These are phyloP conservation scores for Farysia itapuensis DNA, from an alignment of 1,284 basidiomycete genomes.

Conservation along the genomic window DNA sequence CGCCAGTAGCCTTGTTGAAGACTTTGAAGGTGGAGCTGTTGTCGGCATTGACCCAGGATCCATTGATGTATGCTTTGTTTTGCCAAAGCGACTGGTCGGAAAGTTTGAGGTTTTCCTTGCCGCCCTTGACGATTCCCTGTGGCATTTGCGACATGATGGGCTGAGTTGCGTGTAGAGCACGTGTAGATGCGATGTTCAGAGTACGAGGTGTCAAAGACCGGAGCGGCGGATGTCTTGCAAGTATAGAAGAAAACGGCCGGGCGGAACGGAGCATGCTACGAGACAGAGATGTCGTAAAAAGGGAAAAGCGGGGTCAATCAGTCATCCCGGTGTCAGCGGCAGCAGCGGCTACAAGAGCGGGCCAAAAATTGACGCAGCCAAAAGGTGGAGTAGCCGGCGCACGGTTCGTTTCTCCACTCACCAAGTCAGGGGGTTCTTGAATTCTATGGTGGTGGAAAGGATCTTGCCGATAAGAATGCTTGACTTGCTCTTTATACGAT, in stretches of 20 bases:
- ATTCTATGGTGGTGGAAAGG: no score
- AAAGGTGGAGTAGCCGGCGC: no score
- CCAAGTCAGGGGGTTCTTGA: no score
- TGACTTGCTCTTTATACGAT: no score
- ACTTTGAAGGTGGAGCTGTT: slow-evolving; percentile 47
- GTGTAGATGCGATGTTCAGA: not conserved
- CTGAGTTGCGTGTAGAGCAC: slow-evolving; percentile 8
- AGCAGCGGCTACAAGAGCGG: no score
- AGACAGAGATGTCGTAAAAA: not conserved
- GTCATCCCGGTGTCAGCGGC: no score
- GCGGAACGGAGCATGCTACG: slow-evolving; percentile 1
- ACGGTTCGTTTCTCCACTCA: no score
- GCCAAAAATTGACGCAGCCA: no score
- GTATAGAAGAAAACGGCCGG: not conserved
- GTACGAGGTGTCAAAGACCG: not conserved
- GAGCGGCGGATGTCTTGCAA: not conserved
- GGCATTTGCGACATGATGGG: slow-evolving; percentile 55
- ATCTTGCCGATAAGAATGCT: no score
- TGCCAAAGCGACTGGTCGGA: slow-evolving; percentile 42
- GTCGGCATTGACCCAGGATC: slow-evolving; percentile 46
- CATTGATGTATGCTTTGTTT: slow-evolving; percentile 51
- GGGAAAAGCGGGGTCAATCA: no score
- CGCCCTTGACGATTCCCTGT: slow-evolving; percentile 51
- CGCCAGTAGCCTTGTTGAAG: slow-evolving; percentile 56
- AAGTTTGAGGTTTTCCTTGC: slow-evolving; percentile 53